A percentile compares a stretch with the other conserved stretches of the same genome.
phyloP scores from a whole-genome alignment of 345 rosid species.

The Punica granatum region DNA sequence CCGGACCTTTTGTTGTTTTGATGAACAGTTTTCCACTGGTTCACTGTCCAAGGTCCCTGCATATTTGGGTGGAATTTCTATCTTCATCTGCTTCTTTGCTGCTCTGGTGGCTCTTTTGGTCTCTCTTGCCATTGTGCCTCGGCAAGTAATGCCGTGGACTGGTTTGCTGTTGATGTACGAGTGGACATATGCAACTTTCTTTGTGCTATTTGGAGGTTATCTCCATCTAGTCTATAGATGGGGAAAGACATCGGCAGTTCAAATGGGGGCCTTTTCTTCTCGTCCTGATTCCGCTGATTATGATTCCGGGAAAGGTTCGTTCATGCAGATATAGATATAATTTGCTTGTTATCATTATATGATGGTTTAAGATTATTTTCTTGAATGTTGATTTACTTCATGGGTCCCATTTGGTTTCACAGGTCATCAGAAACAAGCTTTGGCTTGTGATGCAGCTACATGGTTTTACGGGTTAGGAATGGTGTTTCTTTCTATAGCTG shows the following conservation, averaged over 20 bases:
- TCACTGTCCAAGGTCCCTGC: constrained; percentile 51
- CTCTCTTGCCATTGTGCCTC: constrained; percentile 61
- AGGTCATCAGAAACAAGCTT: constrained; percentile 64
- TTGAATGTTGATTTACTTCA: not conserved
- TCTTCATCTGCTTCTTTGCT: constrained; percentile 43
- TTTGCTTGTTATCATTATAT: not conserved
- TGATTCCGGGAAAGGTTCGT: constrained; percentile 73
- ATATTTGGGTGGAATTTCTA: constrained; percentile 57
- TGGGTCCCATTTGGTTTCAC: constrained; percentile 12
- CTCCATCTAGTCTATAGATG: constrained; percentile 49
- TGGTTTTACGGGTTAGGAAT: constrained; percentile 73
- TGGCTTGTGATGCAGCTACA: constrained; percentile 42
- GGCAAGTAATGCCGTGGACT: constrained; percentile 87
- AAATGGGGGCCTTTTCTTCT: constrained; percentile 34
- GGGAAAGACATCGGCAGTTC: constrained; percentile 53
- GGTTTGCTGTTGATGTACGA: constrained; percentile 79
- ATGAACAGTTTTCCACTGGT: constrained; percentile 40
- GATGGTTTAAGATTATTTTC: not conserved
- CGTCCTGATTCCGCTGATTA: constrained; percentile 33
- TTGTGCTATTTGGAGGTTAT: constrained; percentile 54
- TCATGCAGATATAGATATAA: not conserved
- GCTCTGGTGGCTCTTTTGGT: constrained; percentile 48
- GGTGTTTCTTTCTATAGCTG: constrained; percentile 54
- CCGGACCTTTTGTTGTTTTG: constrained; percentile 5
- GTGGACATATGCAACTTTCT: constrained; percentile 75